Evolutionary conservation across 306 rosid species (phyloP).

Genomic region (Cyamopsis tetragonoloba): DNA sequence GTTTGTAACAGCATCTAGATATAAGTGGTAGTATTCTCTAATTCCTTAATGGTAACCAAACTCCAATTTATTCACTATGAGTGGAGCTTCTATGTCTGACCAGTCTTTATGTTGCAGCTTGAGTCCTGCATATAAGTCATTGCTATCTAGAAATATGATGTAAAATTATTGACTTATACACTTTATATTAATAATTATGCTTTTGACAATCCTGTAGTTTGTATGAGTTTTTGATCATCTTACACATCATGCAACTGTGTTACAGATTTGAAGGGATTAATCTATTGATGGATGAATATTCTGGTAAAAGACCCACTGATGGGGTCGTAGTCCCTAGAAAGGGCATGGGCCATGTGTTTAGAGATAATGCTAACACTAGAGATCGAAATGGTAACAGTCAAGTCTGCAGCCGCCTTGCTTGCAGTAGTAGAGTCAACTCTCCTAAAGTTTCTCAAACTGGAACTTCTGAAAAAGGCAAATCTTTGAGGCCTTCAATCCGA

Average conservation of each 20-base stretch:
- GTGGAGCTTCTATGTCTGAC: background rate
- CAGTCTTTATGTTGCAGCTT: background rate
- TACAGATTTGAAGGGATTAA: conserved; percentile 47
- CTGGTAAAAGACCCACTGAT: conserved; percentile 65
- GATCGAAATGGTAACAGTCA: conserved; percentile 69
- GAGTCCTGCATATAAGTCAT: background rate
- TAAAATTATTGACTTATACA: background rate
- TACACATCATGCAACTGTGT: conserved; percentile 7
- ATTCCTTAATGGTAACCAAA: background rate
- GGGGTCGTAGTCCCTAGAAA: conserved; percentile 64
- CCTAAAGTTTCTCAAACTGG: conserved; percentile 54
- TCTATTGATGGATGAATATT: conserved; percentile 71
- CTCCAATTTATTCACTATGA: background rate
- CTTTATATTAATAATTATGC: background rate
- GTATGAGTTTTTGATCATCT: conserved; percentile 6
- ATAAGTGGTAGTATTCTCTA: background rate
- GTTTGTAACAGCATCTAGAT: background rate
- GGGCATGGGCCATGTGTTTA: conserved; percentile 57
- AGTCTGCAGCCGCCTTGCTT: conserved; percentile 69
- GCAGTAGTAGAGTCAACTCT: conserved; percentile 65
- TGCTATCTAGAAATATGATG: background rate
- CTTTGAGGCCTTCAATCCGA: conserved; percentile 49
- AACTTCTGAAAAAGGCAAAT: conserved; percentile 54
- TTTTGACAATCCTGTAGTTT: background rate
- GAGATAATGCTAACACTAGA: conserved; percentile 61